phyloP scores from a whole-genome alignment of 2,329 filamentous ascomycete species.

The Fusarium equiseti region DNA sequence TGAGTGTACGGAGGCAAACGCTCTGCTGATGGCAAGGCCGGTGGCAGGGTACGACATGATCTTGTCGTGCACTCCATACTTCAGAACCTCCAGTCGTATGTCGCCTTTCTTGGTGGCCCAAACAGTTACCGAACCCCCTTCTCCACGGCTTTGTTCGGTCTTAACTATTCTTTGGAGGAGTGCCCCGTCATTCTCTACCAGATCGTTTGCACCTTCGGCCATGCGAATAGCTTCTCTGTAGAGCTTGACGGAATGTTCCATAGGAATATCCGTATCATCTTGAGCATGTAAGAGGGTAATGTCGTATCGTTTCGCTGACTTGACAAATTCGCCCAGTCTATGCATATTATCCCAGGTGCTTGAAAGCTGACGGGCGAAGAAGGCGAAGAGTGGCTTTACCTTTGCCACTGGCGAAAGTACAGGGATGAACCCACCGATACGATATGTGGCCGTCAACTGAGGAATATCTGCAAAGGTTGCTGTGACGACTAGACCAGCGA shows the following conservation, averaged over 20 bases:
- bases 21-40: conserved; percentile 56
- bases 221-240: conserved; percentile 62
- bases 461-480: conserved; percentile 63
- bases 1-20: conserved; percentile 17
- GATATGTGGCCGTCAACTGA: conserved; percentile 63
- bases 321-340: conserved; percentile 52
- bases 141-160: conserved; percentile 50
- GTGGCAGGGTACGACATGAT: conserved; percentile 64
- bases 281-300: conserved; percentile 60
- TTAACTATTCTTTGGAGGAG: conserved; percentile 18
- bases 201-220: conserved; percentile 54
- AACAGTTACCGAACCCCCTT: conserved; percentile 60
- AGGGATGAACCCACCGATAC: conserved; percentile 53
- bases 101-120: conserved; percentile 58
- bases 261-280: conserved; percentile 60
- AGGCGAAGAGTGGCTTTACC: conserved; percentile 56
- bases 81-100: conserved; percentile 62
- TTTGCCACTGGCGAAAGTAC: conserved; percentile 61
- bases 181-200: conserved; percentile 13
- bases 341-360: conserved; percentile 61
- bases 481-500: conserved; percentile 62
- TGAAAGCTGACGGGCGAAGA: conserved; percentile 56
- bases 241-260: conserved; percentile 57
- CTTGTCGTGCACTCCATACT: conserved; percentile 63
- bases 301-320: conserved; percentile 50